These are phyloP conservation scores for Mycena rebaudengoi DNA, from an alignment of 768 basidiomycete genomes.

Conservation along the genomic window DNA sequence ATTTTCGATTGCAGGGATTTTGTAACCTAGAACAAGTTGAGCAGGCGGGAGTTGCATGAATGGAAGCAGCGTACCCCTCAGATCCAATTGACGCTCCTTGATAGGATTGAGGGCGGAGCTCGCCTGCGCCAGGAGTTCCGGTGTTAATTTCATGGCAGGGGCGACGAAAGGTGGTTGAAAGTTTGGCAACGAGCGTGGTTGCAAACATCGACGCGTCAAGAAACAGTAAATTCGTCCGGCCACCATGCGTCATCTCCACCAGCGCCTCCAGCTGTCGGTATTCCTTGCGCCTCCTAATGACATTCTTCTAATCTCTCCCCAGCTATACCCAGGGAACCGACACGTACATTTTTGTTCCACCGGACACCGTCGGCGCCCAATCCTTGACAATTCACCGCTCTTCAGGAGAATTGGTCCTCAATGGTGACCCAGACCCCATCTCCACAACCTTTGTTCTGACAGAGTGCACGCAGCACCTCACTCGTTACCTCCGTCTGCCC, in stretches of 20 bases:
- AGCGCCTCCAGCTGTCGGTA: conserved; percentile 76
- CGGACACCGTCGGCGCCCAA: conserved; percentile 63
- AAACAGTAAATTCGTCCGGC: conserved; percentile 26
- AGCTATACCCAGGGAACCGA: conserved; percentile 79
- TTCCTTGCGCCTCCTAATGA: background rate
- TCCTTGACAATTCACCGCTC: conserved; percentile 76
- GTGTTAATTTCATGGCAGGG: conserved; percentile 86
- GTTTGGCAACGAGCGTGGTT: conserved; percentile 3
- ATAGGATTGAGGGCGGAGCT: conserved; percentile 81
- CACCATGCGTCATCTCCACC: conserved; percentile 75
- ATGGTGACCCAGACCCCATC: conserved; percentile 55
- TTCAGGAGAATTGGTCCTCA: conserved; percentile 79
- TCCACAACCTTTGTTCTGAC: conserved; percentile 13
- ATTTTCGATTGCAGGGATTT: conserved; percentile 97
- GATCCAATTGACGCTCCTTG: conserved; percentile 91
- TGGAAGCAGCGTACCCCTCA: conserved; percentile 67
- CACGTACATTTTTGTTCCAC: conserved; percentile 82
- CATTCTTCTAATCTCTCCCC: conserved; percentile 25
- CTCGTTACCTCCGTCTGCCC: conserved; percentile 59
- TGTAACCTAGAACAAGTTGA: conserved; percentile 69
- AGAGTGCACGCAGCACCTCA: conserved; percentile 3
- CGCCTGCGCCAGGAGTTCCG: conserved; percentile 88
- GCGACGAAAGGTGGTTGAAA: conserved; percentile 26
- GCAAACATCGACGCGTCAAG: conserved; percentile 52
- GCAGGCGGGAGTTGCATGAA: conserved; percentile 18